Evolutionary conservation across 2,329 filamentous ascomycete species (phyloP).

Genomic region (Alternaria longipes): DNA sequence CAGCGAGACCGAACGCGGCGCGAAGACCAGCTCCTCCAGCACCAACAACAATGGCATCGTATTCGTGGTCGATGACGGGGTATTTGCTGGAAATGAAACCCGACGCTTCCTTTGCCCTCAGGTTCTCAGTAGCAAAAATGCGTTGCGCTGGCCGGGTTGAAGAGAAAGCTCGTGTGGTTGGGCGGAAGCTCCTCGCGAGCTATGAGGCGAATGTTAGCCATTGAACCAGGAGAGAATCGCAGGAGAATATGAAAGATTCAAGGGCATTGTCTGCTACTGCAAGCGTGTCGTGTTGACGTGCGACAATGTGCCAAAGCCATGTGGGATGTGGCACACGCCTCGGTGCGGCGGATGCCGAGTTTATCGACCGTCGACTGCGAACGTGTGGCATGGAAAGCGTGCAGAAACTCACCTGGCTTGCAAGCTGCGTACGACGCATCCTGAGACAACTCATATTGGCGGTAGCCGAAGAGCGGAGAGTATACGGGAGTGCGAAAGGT

Average conservation of each 20-base stretch:
- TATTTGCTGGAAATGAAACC: conserved; percentile 89
- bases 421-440: conserved; percentile 51
- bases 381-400: conserved; percentile 20
- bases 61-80: conserved; percentile 98
- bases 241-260: neutral
- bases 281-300: conserved; percentile 4
- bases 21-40: conserved; percentile 83
- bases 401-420: conserved; percentile 48
- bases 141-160: conserved; percentile 83
- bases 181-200: conserved; percentile 71
- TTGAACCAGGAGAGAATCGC: conserved; percentile 21
- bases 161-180: conserved; percentile 81
- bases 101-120: conserved; percentile 93
- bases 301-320: conserved; percentile 21
- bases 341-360: conserved; percentile 37
- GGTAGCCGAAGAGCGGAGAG: conserved; percentile 42
- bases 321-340: conserved; percentile 38
- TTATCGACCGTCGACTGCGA: conserved; percentile 19
- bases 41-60: conserved; percentile 94
- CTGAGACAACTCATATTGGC: conserved; percentile 52
- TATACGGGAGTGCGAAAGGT: conserved; percentile 27
- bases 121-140: conserved; percentile 84
- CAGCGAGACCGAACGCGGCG: conserved; percentile 84
- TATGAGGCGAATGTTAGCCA: conserved; percentile 52
- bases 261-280: neutral